phyloP scores from a whole-genome alignment of 192 early-diverging fungal genomes.

The Entomortierella lignicola region DNA sequence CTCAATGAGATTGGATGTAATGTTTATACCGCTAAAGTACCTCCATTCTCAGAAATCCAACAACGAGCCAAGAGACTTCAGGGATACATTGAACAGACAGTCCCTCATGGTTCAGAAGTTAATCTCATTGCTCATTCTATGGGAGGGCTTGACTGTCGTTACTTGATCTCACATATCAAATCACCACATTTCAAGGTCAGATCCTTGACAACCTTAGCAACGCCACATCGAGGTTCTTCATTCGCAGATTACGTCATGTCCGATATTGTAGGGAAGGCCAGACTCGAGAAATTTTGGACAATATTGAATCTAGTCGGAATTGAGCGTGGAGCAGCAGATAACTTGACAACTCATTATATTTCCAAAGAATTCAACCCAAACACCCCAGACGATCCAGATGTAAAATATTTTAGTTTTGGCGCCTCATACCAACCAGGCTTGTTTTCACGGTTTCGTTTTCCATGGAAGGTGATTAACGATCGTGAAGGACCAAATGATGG shows the following conservation, averaged over 20 bases:
- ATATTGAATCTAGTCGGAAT: constrained; percentile 53
- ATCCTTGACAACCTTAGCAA: constrained; percentile 91
- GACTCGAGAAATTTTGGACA: constrained; percentile 34
- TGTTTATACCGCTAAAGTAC: constrained; percentile 82
- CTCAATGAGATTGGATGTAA: constrained; percentile 82
- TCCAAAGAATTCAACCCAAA: constrained; percentile 83
- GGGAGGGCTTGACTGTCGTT: constrained; percentile 94
- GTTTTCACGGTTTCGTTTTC: constrained; percentile 80
- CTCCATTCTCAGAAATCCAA: constrained; percentile 65
- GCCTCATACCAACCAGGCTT: constrained; percentile 73
- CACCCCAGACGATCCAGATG: constrained; percentile 80
- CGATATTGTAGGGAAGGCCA: constrained; percentile 25
- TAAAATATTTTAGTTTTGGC: constrained; percentile 86
- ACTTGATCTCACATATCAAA: constrained; percentile 85
- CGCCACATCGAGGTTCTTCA: constrained; percentile 91
- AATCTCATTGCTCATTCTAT: constrained; percentile 95
- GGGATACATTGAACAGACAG: constrained; percentile 65
- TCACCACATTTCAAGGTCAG: constrained; percentile 73
- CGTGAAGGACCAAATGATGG: constrained; percentile 95
- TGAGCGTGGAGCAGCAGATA: constrained; percentile 89
- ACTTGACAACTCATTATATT: constrained; percentile 89
- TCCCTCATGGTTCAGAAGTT: constrained; percentile 64
- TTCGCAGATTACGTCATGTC: constrained; percentile 83
- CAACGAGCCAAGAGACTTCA: constrained; percentile 82
- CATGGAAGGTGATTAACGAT: constrained; percentile 80